These are phyloP conservation scores for Pezicula neosporulosa DNA, from an alignment of 2,329 filamentous ascomycete genomes.

Conservation along the genomic window DNA sequence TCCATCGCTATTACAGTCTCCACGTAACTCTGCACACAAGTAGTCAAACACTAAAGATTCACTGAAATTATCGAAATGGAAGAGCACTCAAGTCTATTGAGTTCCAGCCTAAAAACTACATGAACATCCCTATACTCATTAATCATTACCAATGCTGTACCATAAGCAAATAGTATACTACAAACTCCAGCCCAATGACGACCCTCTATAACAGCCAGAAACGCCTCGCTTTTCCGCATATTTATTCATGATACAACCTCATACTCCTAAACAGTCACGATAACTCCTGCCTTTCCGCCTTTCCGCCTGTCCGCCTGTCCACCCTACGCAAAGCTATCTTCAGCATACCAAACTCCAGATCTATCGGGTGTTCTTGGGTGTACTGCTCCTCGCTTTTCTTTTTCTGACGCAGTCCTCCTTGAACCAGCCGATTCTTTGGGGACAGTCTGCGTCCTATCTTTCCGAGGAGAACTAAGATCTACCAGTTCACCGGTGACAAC, in stretches of 20 bases:
- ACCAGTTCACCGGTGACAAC: slow-evolving; percentile 9
- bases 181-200: background rate
- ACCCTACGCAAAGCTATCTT: slow-evolving; percentile 28
- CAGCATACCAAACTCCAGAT: slow-evolving; percentile 20
- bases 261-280: too few species aligned
- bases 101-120: background rate
- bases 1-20: too few species aligned
- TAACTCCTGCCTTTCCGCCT: background rate
- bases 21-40: too few species aligned
- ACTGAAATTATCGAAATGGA: too few species aligned
- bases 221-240: background rate
- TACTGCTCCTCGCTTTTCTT: background rate
- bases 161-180: background rate
- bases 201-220: background rate
- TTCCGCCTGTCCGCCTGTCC: too few species aligned
- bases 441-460: background rate
- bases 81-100: background rate
- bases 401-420: background rate
- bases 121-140: background rate
- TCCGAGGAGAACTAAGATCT: background rate
- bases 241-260: background rate
- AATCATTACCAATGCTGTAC: background rate
- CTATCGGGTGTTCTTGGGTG: background rate
- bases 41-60: too few species aligned
- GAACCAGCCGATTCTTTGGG: background rate